Base-by-base conservation (phyloP, 768 basidiomycete genomes). In the Kwoniella mangroviensis region DNA sequence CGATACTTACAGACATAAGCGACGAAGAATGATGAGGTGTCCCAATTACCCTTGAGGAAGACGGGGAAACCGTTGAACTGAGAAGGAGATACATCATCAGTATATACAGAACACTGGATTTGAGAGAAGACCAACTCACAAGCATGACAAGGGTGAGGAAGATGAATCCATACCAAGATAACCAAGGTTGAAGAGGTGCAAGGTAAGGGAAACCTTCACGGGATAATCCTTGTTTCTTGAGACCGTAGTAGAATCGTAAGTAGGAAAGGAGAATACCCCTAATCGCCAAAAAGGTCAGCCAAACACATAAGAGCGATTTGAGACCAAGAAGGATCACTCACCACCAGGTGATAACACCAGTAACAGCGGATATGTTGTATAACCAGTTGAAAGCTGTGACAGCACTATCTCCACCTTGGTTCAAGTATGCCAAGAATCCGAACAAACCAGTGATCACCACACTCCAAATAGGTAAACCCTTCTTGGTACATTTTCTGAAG, bases 41-140 rank as follows among this genome's bases (percentile, higher is more conserved):
- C 68, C 82, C 83, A 85, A 56, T 81, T 75, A 12, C 82, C 83
- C 56, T 76, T 71, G 58, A 84, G 75, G 84, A 85, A 84, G 68
- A 83, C 81, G 26, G 77, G 66, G 76, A 77, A 84, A 13, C 81
- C 81, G 61, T 75, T 75, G 65, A 78, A 67, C 63, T 63, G 64
- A 24, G 42, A 72, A 70, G 74, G 63, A 13, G 65, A 59, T 68
- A 59, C 34, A 49, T 51, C 26, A 26, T 65, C 45, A 67, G 59
- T 19, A 52, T 41, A 73, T 69, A 64, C 73, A 41, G 5, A 22
- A 54, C 5, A 55, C 40, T 11, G 51, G 17, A 45, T 24, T 61
- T 55, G 63, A 12, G 12, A 22, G 9, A 4, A 12, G 19, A 61
- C 57, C 61, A 60, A 79, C 40, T 68, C 54, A 68, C 67, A 12